phyloP scores from a whole-genome alignment of 1,284 basidiomycete species.

The Agaricales sp. region DNA sequence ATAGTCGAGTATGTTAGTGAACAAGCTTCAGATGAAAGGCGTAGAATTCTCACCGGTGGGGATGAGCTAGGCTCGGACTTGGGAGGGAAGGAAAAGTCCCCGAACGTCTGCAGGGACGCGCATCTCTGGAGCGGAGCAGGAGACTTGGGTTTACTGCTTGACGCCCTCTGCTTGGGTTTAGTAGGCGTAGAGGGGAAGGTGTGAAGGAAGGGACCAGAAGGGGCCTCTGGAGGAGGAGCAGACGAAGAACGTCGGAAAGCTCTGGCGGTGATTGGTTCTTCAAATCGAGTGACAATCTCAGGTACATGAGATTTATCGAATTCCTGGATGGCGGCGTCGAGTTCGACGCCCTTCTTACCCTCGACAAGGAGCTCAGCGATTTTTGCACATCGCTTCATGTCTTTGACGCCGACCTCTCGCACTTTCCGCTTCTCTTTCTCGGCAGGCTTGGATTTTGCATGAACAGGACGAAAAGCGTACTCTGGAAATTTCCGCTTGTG shows the following conservation, averaged over 20 bases:
- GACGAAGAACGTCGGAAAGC: conserved; percentile 39
- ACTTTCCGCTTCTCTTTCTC: conserved; percentile 48
- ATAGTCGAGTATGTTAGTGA: not conserved
- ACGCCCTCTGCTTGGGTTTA: conserved; percentile 13
- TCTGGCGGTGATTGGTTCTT: conserved; percentile 57
- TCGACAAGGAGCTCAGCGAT: conserved; percentile 70
- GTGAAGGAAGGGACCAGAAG: conserved; percentile 3
- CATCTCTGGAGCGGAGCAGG: conserved; percentile 2
- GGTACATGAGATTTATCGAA: conserved; percentile 61
- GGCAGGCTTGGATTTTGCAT: conserved; percentile 31
- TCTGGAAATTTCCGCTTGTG: conserved; percentile 61
- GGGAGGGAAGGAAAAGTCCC: not conserved
- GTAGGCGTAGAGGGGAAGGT: conserved; percentile 8
- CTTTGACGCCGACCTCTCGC: conserved; percentile 58
- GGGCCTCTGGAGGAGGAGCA: conserved; percentile 20
- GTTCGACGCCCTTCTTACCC: conserved; percentile 61
- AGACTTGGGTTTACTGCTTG: conserved; percentile 16
- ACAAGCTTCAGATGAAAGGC: not conserved
- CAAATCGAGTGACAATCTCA: conserved; percentile 57
- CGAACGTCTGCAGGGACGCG: not conserved
- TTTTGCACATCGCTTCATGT: conserved; percentile 58
- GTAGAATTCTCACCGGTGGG: not conserved
- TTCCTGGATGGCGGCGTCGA: conserved; percentile 62
- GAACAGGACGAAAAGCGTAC: conserved; percentile 59
- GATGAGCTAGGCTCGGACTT: not conserved